Conservation (phyloP, 352 stramenopile species). For the Globisporangium carolinianum region DNA sequence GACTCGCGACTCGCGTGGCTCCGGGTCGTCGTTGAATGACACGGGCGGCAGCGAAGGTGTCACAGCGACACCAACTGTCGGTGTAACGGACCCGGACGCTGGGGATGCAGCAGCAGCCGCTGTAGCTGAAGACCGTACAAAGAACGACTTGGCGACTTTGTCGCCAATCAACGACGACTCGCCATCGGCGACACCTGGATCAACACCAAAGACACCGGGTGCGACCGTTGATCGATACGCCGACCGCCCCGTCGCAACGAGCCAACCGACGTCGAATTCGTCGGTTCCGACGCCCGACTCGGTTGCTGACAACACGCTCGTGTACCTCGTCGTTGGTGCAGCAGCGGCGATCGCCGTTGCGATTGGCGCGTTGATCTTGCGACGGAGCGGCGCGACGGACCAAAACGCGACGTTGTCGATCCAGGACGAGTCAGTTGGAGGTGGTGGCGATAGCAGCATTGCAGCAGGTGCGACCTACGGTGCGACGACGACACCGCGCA, state of each 20-base stretch:
- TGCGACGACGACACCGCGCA: slow-evolving; percentile 6
- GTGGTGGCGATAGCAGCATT: background rate
- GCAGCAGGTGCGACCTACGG: background rate
- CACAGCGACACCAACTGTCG: no score
- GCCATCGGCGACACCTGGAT: no score
- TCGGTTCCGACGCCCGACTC: background rate
- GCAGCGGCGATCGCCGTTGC: slow-evolving; percentile 4
- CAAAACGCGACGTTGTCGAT: slow-evolving; percentile 2
- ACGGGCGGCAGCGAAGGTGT: background rate
- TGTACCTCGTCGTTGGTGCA: slow-evolving; percentile 14
- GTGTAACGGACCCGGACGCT: no score
- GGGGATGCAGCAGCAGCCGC: background rate
- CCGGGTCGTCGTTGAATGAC: slow-evolving; percentile 6
- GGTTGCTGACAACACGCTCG: slow-evolving; percentile 11
- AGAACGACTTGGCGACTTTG: slow-evolving; percentile 16
- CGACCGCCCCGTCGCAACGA: background rate
- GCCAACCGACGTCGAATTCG: slow-evolving; percentile 10
- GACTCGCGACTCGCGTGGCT: background rate
- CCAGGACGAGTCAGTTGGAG: slow-evolving; percentile 8
- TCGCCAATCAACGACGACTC: slow-evolving; percentile 8
- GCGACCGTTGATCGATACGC: slow-evolving; percentile 1
- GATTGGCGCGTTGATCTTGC: slow-evolving; percentile 13
- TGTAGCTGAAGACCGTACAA: background rate
- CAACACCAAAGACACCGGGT: background rate
- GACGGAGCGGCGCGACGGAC: background rate